Base-by-base conservation (phyloP, 495 filamentous ascomycete genomes). In the Collariella sp. region DNA sequence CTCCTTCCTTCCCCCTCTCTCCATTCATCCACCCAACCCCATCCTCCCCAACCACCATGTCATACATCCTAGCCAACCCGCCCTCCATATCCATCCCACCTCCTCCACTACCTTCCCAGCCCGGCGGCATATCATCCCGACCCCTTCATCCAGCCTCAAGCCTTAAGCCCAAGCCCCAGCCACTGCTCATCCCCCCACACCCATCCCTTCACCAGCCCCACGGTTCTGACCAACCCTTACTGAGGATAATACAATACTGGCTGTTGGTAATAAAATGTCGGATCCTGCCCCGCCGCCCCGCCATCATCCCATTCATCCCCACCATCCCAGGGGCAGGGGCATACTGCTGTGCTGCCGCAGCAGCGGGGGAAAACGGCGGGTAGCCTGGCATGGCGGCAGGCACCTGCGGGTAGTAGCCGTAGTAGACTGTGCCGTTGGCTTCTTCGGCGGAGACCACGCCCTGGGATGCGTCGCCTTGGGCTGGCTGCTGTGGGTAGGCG, bases 381-480 rank as follows among this genome's bases (percentile, higher is more conserved):
- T 77, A 79, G 2, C 65, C 67, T 26, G 76, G 68, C 54, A 82
- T 77, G 9, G 78, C 64, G 39, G n/a, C n/a, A n/a, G 76, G 76
- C 52, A 89, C 72, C 66, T 93, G 86, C 10, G 83, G 77, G 29
- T 86, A 77, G 62, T 95, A 85, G 54, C 89, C 90, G 66, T 95
- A 99, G 68, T 95, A 97, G 4, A 95, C 89, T 75, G 91, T 96
- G 43, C 94, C 93, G 57, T 91, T 90, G 58, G 83, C 80, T 71
- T 97, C 93, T 64, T 96, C 91, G 2, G 89, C 26, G 15, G 42
- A 88, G 45, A 97, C 86, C 24, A 88, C 85, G 58, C 81, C 85
- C 7, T 80, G 67, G 51, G 82, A 58, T 1, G 65, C 76, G 58
- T 62, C 79, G 68, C 42, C 74, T 66, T 62, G 76, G 61, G 36